Base-by-base conservation (phyloP, 2,329 filamentous ascomycete genomes). In the Aspergillus melleus region DNA sequence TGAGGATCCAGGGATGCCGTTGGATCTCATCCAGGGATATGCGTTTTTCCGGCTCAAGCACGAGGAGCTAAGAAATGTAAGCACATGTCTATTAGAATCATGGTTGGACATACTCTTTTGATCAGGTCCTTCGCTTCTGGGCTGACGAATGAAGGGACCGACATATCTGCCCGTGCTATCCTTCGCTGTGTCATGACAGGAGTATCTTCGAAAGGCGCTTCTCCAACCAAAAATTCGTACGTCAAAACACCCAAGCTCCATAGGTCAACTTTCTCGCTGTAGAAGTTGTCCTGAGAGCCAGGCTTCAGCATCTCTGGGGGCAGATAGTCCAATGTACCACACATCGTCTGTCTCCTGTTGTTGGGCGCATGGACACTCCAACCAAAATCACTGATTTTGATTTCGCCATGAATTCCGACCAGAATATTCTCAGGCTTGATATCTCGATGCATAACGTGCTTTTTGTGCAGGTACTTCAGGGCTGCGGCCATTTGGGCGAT, bases 351-450 rank as follows among this genome's bases (percentile, higher is more conserved):
- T 63, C 95, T 85, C 68, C 95, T 84, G 79, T 94, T 96, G 77
- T 96, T 97, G 29, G 95, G 95, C 5, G 95, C 95, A 77, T 99
- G 95, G 4, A 98, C 95, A 74, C 91, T 96, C 95, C 95, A 99
- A 53, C 95, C 94, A 72, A 98, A 99, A 77, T 99, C 95, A 4
- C 92, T 96, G 72, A 99, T 93, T 79, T 99, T 99, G 80, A 99
- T 93, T 81, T 99, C 95, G 66, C 93, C 95, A 73, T 98, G 94
- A 61, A 98, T 92, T 14, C 94, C 94, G 30, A 98, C 89, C 22
- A 98, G 84, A 65, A 98, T 98, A 72, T 98, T 98, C 79, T 98
- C 93, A 2, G 93, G 93, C 81, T 98, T 98, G 80, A 98, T 98
- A 70, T 98, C 93, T 60, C 93, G 86, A 78, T 98, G 94, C 80